A percentile compares a stretch with the other conserved stretches of the same genome.
phyloP scores from a whole-genome alignment of 306 rosid species.

The Geum urbanum region DNA sequence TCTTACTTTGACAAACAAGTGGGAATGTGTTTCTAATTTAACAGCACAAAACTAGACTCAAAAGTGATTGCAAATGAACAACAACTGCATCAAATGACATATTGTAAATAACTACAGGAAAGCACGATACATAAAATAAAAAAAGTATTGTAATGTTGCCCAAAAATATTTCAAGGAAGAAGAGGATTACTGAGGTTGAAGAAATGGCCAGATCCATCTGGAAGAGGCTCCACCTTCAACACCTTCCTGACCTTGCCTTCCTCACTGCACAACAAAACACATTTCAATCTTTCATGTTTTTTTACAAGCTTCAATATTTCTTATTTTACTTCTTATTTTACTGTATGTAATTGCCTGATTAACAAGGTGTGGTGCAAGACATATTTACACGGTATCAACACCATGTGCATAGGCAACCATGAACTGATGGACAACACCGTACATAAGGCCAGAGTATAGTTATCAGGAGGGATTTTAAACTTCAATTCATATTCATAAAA shows the following conservation, averaged over 20 bases:
- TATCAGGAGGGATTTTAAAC: conserved; percentile 5
- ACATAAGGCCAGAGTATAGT: no score
- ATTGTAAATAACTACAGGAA: no score
- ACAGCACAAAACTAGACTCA: neutral
- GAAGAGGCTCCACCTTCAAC: conserved; percentile 88
- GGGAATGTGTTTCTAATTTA: neutral
- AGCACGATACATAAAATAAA: no score
- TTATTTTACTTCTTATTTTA: conserved; percentile 6
- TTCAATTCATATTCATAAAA: neutral
- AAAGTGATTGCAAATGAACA: neutral
- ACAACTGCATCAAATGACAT: conserved; percentile 1
- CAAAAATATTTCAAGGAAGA: conserved; percentile 25
- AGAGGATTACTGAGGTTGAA: conserved; percentile 77
- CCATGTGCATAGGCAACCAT: neutral
- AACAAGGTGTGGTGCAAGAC: conserved; percentile 1
- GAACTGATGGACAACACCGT: neutral
- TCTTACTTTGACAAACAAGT: neutral
- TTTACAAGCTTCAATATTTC: conserved; percentile 5
- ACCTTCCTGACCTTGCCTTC: conserved; percentile 88
- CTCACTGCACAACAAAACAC: conserved; percentile 57
- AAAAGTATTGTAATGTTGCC: neutral
- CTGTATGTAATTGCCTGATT: neutral
- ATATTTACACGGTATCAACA: neutral
- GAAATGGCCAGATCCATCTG: conserved; percentile 88
- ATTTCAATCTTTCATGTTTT: conserved; percentile 6